Evolutionary conservation across 1,139 yeast species (phyloP).

Genomic region (Chernovozyma sophiae-reginae): DNA sequence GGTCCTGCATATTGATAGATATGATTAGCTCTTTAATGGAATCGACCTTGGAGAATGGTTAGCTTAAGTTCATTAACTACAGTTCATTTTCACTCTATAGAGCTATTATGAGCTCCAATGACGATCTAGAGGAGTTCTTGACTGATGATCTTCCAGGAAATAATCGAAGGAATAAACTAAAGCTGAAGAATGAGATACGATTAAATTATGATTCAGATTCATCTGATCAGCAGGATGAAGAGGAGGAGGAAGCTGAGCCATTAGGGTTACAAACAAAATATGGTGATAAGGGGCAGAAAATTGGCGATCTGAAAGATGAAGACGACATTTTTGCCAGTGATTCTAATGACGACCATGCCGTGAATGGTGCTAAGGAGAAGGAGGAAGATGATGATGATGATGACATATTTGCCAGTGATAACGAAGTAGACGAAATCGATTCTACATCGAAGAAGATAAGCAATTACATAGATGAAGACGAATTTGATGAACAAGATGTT

Average conservation of each 20-base stretch:
- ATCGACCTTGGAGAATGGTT: too few species aligned
- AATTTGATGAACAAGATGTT: too few species aligned
- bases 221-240: conserved; percentile 14
- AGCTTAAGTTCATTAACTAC: too few species aligned
- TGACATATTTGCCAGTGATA: conserved; percentile 39
- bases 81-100: too few species aligned
- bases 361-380: background rate
- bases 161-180: conserved; percentile 18
- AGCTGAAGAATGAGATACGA: conserved; percentile 17
- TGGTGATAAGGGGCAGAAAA: too few species aligned
- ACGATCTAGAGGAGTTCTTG: conserved; percentile 12
- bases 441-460: too few species aligned
- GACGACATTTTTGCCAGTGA: conserved; percentile 7
- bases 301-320: background rate
- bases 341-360: too few species aligned
- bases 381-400: conserved; percentile 19
- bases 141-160: conserved; percentile 24
- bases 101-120: conserved; percentile 4
- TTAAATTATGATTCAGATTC: conserved; percentile 36
- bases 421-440: too few species aligned
- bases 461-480: too few species aligned
- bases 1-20: too few species aligned
- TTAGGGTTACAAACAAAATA: too few species aligned
- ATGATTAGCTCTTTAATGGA: too few species aligned
- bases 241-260: conserved; percentile 12